Conservation (phyloP, 352 stramenopile species). For the Phytophthora kernoviae region DNA sequence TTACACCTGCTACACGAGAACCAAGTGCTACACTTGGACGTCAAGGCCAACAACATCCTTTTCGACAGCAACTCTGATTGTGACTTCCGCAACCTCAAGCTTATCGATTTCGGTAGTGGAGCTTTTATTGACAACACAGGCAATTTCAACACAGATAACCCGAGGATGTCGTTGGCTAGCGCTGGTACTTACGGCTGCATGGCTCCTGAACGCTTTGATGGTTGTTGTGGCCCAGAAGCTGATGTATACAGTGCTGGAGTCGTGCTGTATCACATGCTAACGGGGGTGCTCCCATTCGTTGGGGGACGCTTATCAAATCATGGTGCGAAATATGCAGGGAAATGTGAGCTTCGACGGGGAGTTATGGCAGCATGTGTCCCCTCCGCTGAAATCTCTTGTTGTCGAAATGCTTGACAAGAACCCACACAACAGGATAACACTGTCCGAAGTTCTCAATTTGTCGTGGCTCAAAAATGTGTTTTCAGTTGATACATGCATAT, state of each 20-base stretch:
- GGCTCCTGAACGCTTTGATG: slow-evolving; percentile 67
- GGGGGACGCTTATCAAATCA: slow-evolving; percentile 53
- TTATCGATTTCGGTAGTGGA: slow-evolving; percentile 72
- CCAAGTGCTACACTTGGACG: slow-evolving; percentile 61
- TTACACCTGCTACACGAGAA: slow-evolving; percentile 58
- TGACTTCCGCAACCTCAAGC: slow-evolving; percentile 60
- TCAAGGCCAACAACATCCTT: slow-evolving; percentile 70
- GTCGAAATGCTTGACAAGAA: slow-evolving; percentile 60
- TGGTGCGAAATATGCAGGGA: slow-evolving; percentile 71
- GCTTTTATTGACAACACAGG: slow-evolving; percentile 17
- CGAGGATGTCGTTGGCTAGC: slow-evolving; percentile 18
- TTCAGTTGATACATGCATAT: no score
- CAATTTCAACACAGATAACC: neutral
- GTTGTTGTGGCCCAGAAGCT: slow-evolving; percentile 45
- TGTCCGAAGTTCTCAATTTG: slow-evolving; percentile 58
- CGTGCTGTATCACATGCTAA: slow-evolving; percentile 69
- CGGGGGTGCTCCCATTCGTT: slow-evolving; percentile 51
- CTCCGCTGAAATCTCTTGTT: slow-evolving; percentile 37
- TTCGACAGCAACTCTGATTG: slow-evolving; percentile 48
- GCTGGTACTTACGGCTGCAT: slow-evolving; percentile 66
- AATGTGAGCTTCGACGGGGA: slow-evolving; percentile 47
- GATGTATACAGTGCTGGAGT: slow-evolving; percentile 71
- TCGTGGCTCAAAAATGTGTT: slow-evolving; percentile 45
- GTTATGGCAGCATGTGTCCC: slow-evolving; percentile 44
- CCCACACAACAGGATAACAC: slow-evolving; percentile 47